Evolutionary conservation across 164 flowering plant genomes (phyloP).

Genomic region (Cinnamomum micranthum): DNA sequence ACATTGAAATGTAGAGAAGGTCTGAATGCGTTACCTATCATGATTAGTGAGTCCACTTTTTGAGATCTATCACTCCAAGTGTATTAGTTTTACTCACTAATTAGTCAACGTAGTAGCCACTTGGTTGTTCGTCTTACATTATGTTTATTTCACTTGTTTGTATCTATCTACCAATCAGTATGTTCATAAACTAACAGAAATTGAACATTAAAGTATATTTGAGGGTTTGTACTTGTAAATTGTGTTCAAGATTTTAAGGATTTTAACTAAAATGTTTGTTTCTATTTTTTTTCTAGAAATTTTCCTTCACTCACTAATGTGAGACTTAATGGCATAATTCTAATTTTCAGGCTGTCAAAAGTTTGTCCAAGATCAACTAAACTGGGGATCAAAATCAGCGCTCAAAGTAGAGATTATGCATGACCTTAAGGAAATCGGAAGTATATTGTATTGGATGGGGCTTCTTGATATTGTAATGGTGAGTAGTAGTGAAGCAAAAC

Average conservation of each 20-base stretch:
- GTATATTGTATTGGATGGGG: constrained; percentile 81
- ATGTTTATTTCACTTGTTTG: not conserved
- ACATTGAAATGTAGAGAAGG: too few species aligned
- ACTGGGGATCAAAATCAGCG: constrained; percentile 85
- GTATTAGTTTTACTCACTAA: too few species aligned
- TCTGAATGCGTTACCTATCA: too few species aligned
- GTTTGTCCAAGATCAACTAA: constrained; percentile 73
- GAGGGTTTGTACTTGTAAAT: not conserved
- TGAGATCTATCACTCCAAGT: too few species aligned
- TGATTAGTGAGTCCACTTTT: too few species aligned
- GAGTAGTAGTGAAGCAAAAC: constrained; percentile 11
- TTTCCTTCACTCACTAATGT: not conserved
- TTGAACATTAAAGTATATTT: not conserved
- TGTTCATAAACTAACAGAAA: not conserved
- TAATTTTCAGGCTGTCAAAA: constrained; percentile 66
- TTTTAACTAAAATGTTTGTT: not conserved
- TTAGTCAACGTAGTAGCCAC: too few species aligned
- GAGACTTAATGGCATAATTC: not conserved
- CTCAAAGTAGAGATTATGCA: constrained; percentile 74
- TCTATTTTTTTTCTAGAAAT: not conserved
- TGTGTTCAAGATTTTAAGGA: not conserved
- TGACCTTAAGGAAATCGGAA: constrained; percentile 93
- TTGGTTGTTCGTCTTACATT: not conserved
- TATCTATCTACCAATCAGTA: not conserved
- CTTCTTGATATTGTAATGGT: constrained; percentile 94